Evolutionary conservation across 2,329 filamentous ascomycete species (phyloP).

Genomic region (Diaporthe eres): DNA sequence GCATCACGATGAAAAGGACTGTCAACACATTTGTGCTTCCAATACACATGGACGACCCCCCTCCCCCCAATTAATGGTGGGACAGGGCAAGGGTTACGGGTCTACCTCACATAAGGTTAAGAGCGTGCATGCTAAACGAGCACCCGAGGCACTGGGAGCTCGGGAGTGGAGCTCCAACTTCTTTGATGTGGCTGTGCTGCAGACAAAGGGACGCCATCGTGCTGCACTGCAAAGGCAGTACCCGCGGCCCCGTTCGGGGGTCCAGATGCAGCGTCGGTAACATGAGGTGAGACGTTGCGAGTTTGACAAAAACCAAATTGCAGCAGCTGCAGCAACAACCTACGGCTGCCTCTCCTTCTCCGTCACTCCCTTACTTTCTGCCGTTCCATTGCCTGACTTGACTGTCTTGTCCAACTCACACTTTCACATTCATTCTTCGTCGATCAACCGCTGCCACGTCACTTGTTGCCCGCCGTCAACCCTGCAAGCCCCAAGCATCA

Average conservation of each 20-base stretch:
- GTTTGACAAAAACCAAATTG: conserved; percentile 32
- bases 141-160: conserved; percentile 23
- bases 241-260: background rate
- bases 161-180: conserved; percentile 5
- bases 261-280: background rate
- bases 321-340: background rate
- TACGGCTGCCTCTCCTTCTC: conserved; percentile 1
- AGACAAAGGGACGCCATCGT: background rate
- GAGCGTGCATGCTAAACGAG: conserved; percentile 1
- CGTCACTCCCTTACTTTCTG: background rate
- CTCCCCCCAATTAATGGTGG: background rate
- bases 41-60: background rate
- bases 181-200: conserved; percentile 18
- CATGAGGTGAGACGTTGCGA: conserved; percentile 30
- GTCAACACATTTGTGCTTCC: background rate
- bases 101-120: conserved; percentile 4
- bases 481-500: background rate
- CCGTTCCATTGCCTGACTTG: background rate
- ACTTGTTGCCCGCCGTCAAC: conserved; percentile 14
- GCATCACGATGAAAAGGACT: background rate
- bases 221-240: background rate
- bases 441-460: conserved; percentile 25
- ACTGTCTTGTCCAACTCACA: background rate
- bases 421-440: background rate
- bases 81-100: background rate